Evolutionary conservation across 352 stramenopile genomes (phyloP).

Genomic region (Phytophthora tubulina): DNA sequence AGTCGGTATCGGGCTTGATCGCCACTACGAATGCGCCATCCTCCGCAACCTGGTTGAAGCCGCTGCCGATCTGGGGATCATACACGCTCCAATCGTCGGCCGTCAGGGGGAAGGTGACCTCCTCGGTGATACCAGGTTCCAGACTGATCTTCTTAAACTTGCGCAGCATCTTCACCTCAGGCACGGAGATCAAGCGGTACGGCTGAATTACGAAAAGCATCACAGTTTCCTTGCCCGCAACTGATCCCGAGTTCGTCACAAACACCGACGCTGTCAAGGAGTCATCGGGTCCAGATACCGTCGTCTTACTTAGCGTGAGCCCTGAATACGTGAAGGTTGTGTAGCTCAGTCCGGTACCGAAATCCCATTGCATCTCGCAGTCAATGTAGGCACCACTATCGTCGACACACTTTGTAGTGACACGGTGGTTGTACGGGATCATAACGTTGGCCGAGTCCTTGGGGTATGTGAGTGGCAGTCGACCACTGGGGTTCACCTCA

Average conservation of each 20-base stretch:
- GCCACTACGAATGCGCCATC: conserved; percentile 74
- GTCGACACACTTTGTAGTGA: conserved; percentile 58
- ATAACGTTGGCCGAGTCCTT: conserved; percentile 68
- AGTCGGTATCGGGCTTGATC: conserved; percentile 78
- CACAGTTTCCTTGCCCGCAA: conserved; percentile 74
- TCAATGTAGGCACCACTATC: conserved; percentile 33
- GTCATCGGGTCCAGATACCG: conserved; percentile 34
- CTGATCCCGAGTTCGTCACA: conserved; percentile 75
- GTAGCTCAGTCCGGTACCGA: conserved; percentile 76
- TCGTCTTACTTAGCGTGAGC: conserved; percentile 53
- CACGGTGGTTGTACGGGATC: conserved; percentile 83
- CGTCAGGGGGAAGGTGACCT: conserved; percentile 58
- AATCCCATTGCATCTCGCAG: conserved; percentile 76
- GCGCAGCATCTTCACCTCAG: conserved; percentile 85
- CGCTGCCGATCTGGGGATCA: conserved; percentile 64
- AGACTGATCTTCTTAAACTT: conserved; percentile 83
- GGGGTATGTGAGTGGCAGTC: conserved; percentile 86
- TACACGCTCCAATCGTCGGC: conserved; percentile 72
- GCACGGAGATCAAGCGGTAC: conserved; percentile 65
- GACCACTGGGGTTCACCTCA: conserved; percentile 81
- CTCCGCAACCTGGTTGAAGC: conserved; percentile 74
- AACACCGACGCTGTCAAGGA: conserved; percentile 58
- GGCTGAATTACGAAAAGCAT: conserved; percentile 84
- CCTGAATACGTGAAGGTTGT: conserved; percentile 69
- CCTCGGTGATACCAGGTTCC: conserved; percentile 45